Conservation (phyloP, 2,329 filamentous ascomycete genomes). For the Phyllosticta citrichinensis region DNA sequence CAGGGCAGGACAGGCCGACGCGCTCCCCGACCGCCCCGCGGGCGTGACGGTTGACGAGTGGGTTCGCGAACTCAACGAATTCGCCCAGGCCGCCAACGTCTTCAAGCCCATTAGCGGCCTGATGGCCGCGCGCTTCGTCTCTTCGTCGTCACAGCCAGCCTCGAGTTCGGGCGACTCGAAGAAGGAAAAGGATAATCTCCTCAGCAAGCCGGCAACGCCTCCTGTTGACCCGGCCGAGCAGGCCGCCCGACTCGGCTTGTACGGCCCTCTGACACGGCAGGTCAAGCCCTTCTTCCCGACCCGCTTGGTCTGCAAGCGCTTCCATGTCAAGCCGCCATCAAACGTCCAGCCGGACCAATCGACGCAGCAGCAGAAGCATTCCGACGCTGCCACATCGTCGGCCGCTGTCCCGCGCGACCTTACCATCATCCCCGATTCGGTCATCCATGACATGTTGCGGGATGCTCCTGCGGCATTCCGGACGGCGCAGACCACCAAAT, state of each 20-base stretch:
- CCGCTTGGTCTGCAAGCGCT: slow-evolving; percentile 83
- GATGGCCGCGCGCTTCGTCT: slow-evolving; percentile 91
- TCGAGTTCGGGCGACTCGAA: slow-evolving; percentile 21
- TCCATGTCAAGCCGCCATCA: slow-evolving; percentile 68
- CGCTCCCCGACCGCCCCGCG: slow-evolving; percentile 46
- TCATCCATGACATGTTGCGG: slow-evolving; percentile 34
- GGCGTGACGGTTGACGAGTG: slow-evolving; percentile 59
- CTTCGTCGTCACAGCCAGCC: slow-evolving; percentile 42
- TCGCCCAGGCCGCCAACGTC: slow-evolving; percentile 61
- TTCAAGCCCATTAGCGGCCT: slow-evolving; percentile 87
- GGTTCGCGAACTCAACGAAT: slow-evolving; percentile 69
- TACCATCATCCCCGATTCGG: slow-evolving; percentile 44
- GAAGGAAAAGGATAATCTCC: slow-evolving; percentile 15
- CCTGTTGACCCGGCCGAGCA: slow-evolving; percentile 69
- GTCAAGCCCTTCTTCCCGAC: slow-evolving; percentile 66
- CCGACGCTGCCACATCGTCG: slow-evolving; percentile 5
- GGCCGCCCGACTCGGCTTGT: slow-evolving; percentile 86
- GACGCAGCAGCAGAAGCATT: slow-evolving; percentile 4
- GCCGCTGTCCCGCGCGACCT: slow-evolving; percentile 16
- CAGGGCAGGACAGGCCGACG: slow-evolving; percentile 49
- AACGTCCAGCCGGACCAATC: background rate
- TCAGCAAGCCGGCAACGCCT: slow-evolving; percentile 43
- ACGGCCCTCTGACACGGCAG: slow-evolving; percentile 73
- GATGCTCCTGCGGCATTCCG: slow-evolving; percentile 19
- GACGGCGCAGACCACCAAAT: slow-evolving; percentile 12